Percentiles rank a stretch among this genome's conserved stretches.
These are phyloP conservation scores for Prunus mume DNA, from an alignment of 306 rosid genomes.

Conservation along the genomic window DNA sequence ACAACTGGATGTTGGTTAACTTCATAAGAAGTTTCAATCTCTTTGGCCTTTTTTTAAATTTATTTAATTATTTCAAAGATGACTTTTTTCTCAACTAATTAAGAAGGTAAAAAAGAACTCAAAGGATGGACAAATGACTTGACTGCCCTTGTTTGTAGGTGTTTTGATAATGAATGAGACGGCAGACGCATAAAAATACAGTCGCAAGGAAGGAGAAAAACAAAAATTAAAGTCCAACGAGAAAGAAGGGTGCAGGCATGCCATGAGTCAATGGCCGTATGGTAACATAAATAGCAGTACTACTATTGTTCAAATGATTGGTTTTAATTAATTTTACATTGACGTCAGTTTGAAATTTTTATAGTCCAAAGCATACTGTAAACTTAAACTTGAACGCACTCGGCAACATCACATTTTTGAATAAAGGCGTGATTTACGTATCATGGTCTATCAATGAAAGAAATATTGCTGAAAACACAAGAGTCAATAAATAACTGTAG, in stretches of 20 bases:
- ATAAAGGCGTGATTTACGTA: too few relatives aligned
- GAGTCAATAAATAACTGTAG: too few relatives aligned
- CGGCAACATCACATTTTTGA: too few relatives aligned
- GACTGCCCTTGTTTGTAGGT: neutral
- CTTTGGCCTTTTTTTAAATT: neutral
- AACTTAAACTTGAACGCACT: too few relatives aligned
- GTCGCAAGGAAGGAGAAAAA: neutral
- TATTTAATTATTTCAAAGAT: neutral
- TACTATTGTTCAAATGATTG: too few relatives aligned
- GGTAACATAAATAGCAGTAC: neutral
- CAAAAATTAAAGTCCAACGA: neutral
- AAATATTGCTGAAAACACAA: too few relatives aligned
- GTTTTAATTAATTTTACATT: too few relatives aligned
- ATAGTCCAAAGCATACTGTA: too few relatives aligned
- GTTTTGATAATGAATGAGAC: neutral
- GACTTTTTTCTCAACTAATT: neutral
- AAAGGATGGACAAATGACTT: neutral
- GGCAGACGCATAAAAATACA: neutral
- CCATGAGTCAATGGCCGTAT: neutral
- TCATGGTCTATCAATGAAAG: too few relatives aligned
- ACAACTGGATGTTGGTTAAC: constrained; percentile 44
- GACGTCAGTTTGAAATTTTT: too few relatives aligned
- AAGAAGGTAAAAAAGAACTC: neutral
- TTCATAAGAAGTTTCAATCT: constrained; percentile 1
- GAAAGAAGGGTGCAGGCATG: neutral